phyloP scores from a whole-genome alignment of 2,329 filamentous ascomycete species.

The Aureobasidium sp. region DNA sequence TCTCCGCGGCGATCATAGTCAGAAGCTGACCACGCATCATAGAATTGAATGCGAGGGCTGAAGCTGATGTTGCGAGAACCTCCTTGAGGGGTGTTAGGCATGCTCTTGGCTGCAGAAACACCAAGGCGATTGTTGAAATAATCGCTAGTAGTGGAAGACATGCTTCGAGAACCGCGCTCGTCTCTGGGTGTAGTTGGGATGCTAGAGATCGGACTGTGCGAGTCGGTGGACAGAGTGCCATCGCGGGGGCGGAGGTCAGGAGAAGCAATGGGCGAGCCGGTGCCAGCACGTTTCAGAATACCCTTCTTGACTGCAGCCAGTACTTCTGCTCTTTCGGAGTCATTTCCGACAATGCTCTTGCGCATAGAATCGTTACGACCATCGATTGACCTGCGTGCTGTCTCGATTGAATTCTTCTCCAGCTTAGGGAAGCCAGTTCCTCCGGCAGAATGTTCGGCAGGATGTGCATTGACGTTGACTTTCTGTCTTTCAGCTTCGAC shows the following conservation, averaged over 20 bases:
- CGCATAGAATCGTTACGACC: slow-evolving; percentile 57
- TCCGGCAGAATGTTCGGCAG: slow-evolving; percentile 59
- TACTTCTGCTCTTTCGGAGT: slow-evolving; percentile 83
- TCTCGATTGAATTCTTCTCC: slow-evolving; percentile 74
- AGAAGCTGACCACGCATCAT: slow-evolving; percentile 91
- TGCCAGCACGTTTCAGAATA: slow-evolving; percentile 75
- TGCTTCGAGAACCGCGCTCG: slow-evolving; percentile 51
- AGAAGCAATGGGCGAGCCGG: slow-evolving; percentile 60
- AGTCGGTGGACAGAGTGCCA: slow-evolving; percentile 51
- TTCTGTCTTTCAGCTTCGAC: slow-evolving; percentile 86
- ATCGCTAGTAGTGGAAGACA: slow-evolving; percentile 55
- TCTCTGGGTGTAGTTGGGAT: slow-evolving; percentile 83
- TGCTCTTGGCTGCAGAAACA: slow-evolving; percentile 69
- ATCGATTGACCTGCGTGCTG: slow-evolving; percentile 35
- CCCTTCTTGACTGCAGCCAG: slow-evolving; percentile 90
- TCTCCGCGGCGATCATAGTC: slow-evolving; percentile 96
- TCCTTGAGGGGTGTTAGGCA: slow-evolving; percentile 69
- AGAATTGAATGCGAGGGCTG: slow-evolving; percentile 86
- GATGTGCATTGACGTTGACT: slow-evolving; percentile 68
- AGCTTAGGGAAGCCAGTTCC: slow-evolving; percentile 78
- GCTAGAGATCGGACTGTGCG: slow-evolving; percentile 77
- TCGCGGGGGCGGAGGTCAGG: slow-evolving; percentile 61
- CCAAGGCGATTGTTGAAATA: slow-evolving; percentile 75
- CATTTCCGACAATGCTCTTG: slow-evolving; percentile 86
- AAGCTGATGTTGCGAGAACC: slow-evolving; percentile 61